Base-by-base conservation (phyloP, 2,329 filamentous ascomycete species). In the Aspergillus carbonarius region DNA sequence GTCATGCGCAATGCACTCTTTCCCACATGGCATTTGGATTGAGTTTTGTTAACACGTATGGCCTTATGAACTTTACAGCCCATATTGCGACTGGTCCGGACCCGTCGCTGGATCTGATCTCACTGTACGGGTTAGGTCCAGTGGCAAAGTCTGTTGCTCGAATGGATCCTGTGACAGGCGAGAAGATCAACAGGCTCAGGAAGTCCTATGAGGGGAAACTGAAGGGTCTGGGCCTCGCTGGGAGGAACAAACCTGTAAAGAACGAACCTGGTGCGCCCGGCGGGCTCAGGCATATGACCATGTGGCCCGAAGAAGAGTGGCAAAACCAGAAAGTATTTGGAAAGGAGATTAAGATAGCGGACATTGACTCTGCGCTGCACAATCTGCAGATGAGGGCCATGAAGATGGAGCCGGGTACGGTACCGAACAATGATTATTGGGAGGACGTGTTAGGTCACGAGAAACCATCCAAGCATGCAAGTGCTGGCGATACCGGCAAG, bases 151-250 rank as follows among this genome's bases (percentile, higher is more conserved):
- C 81, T 55, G 85, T 88, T 62, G 84, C 82, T 59, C 78, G 86
- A 55, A 80, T 77, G 51, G 84, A 88, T 70, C 83, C 84, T 15
- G 72, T 79, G 18, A 87, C 84, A n/a, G 85, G 85, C 60, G 85
- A 87, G 68, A 88, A 88, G 75, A 81, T 81, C 61, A 87, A 88
- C 73, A 83, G 84, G 69, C 76, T 88, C 42, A 78, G 86, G 60
- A 82, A 82, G 63, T 81, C 79, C 4, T 82, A 82, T 61, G 80
- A 82, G 67, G 79, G 79, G 42, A 80, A 82, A 64, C 69, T 81
- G 65, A 81, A 82, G 65, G 74, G 70, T 1, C 66, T 82, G 46
- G 74, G 74, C 9, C 67, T 82, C 35, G 73, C 79, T 27, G 80
- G 80, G 20, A 76, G 78, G 54, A 82, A 82, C 60, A 80, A 81